A percentile compares a stretch with the other conserved stretches of the same genome.
Conservation (phyloP, 768 basidiomycete species). For the Agaricus subrufescens region DNA sequence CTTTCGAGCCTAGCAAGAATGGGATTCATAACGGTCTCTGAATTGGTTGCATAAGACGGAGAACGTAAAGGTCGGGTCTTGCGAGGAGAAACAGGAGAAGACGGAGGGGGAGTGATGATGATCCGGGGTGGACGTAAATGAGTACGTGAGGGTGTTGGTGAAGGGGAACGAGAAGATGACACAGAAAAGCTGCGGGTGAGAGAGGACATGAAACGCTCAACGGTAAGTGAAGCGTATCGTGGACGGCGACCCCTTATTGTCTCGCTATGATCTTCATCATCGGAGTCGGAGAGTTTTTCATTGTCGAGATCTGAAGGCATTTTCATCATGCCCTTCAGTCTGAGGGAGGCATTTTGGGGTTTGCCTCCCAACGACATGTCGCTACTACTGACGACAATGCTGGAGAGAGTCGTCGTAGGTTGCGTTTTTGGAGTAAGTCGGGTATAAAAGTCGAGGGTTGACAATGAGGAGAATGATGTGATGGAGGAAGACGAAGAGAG, state of each 20-base stretch:
- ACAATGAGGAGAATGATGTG: not conserved
- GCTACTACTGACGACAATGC: not conserved
- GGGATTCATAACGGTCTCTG: slow-evolving; percentile 22
- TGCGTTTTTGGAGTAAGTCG: not conserved
- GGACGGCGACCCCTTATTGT: not conserved
- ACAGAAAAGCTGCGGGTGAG: not conserved
- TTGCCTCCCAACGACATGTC: not conserved
- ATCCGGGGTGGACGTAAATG: not conserved
- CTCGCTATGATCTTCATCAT: not conserved
- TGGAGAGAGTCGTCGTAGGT: not conserved
- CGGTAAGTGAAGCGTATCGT: not conserved
- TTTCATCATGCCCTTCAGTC: not conserved
- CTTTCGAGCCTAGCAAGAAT: slow-evolving; percentile 39
- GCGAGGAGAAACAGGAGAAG: too few relatives aligned
- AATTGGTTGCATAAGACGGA: not conserved
- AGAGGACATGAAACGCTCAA: not conserved
- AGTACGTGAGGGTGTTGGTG: not conserved
- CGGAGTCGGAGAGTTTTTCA: not conserved
- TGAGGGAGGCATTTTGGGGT: not conserved
- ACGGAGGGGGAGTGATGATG: not conserved
- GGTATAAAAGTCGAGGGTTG: not conserved
- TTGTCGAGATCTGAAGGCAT: not conserved
- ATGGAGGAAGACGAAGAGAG: not conserved
- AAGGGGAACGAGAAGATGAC: not conserved
- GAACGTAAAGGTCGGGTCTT: not conserved